Evolutionary conservation across 2,329 filamentous ascomycete species (phyloP).

Genomic region (Colletotrichum cuscutae): DNA sequence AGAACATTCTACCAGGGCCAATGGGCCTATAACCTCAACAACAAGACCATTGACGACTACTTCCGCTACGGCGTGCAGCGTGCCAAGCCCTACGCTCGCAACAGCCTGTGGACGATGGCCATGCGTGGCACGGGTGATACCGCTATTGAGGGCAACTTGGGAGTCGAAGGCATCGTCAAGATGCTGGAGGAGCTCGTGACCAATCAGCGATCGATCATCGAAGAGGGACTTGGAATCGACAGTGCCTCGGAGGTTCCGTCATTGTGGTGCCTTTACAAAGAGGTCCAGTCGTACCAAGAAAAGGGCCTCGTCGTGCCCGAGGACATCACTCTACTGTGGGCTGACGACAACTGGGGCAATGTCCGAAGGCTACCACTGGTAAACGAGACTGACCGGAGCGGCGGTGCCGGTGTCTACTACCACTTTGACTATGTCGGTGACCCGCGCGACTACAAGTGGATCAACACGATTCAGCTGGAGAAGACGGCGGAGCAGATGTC

Average conservation of each 20-base stretch:
- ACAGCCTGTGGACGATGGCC: conserved; percentile 72
- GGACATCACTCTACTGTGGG: conserved; percentile 74
- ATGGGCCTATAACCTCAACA: conserved; percentile 78
- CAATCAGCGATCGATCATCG: conserved; percentile 68
- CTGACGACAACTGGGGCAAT: conserved; percentile 77
- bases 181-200: conserved; percentile 70
- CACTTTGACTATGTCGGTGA: conserved; percentile 64
- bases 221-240: conserved; percentile 61
- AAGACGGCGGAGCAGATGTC: conserved; percentile 71
- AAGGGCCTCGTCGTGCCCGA: conserved; percentile 69
- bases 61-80: conserved; percentile 74
- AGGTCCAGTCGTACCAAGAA: conserved; percentile 76
- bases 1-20: conserved; percentile 64
- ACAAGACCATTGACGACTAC: conserved; percentile 74
- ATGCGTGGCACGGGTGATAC: conserved; percentile 79
- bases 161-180: conserved; percentile 64
- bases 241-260: conserved; percentile 68
- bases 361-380: conserved; percentile 68
- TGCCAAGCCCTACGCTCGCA: conserved; percentile 72
- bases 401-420: conserved; percentile 75
- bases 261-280: conserved; percentile 80
- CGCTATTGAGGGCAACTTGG: conserved; percentile 61
- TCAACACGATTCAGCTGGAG: conserved; percentile 72
- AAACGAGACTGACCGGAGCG: conserved; percentile 67
- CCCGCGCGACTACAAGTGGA: conserved; percentile 65